Evolutionary conservation across 306 rosid species (phyloP).

Genomic region (Erythrophleum fordii): DNA sequence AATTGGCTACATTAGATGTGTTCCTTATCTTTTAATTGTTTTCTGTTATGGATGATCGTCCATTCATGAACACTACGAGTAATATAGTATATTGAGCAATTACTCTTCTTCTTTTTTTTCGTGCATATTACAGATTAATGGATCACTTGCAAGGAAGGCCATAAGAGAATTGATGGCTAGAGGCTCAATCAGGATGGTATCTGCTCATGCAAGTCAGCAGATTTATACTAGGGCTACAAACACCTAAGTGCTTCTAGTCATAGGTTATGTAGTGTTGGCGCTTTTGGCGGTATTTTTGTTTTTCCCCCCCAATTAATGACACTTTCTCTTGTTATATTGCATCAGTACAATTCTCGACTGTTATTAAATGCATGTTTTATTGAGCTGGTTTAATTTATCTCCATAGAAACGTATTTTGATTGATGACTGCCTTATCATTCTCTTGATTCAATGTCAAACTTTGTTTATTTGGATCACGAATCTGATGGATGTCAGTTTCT

Average conservation of each 20-base stretch:
- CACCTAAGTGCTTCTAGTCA: slow-evolving; percentile 46
- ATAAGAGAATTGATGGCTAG: slow-evolving; percentile 73
- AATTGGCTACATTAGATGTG: too few relatives aligned
- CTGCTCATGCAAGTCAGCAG: slow-evolving; percentile 78
- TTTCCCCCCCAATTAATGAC: neutral
- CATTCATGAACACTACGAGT: neutral
- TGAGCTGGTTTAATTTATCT: slow-evolving; percentile 1
- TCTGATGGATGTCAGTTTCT: neutral
- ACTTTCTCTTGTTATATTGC: slow-evolving; percentile 15
- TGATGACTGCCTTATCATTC: neutral
- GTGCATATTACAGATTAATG: slow-evolving; percentile 54
- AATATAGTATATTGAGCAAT: neutral
- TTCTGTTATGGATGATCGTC: neutral
- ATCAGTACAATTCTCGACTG: slow-evolving; percentile 19
- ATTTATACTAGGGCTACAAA: slow-evolving; percentile 81
- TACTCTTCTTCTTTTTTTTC: neutral
- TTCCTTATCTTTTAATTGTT: neutral
- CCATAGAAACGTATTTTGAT: slow-evolving; percentile 4
- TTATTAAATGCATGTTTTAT: slow-evolving; percentile 27
- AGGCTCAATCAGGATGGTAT: slow-evolving; percentile 73
- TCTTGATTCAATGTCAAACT: neutral
- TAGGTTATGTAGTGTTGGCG: slow-evolving; percentile 35
- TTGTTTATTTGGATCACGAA: neutral
- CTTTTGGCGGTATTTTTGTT: slow-evolving; percentile 22
- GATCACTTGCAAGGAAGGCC: slow-evolving; percentile 78